phyloP scores from a whole-genome alignment of 2,329 filamentous ascomycete genomes.

The Aotearoamyces nothofagi region DNA sequence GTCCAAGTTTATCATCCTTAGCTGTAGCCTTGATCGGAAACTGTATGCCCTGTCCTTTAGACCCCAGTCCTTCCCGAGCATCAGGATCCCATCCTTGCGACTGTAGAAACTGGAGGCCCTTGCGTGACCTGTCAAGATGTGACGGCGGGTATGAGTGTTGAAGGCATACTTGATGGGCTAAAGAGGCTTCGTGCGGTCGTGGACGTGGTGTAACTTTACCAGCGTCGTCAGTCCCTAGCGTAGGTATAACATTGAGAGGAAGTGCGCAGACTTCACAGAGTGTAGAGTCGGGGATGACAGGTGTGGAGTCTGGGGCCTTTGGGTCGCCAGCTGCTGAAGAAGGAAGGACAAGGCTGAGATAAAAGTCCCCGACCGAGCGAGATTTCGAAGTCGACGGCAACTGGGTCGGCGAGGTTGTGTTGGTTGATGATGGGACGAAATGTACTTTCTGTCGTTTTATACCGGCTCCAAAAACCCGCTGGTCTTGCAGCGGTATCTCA shows the following conservation, averaged over 20 bases:
- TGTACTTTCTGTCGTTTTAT: conserved; percentile 43
- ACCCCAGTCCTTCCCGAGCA: conserved; percentile 55
- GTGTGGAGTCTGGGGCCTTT: not conserved
- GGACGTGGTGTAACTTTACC: conserved; percentile 11
- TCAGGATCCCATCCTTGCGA: conserved; percentile 65
- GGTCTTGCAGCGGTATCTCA: conserved; percentile 39
- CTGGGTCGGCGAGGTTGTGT: conserved; percentile 9
- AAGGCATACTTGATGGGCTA: conserved; percentile 58
- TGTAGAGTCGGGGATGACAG: conserved; percentile 3
- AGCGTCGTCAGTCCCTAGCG: conserved; percentile 7
- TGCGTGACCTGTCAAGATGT: conserved; percentile 51
- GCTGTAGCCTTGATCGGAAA: conserved; percentile 55
- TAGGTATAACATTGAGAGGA: conserved; percentile 33
- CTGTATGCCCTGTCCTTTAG: conserved; percentile 50
- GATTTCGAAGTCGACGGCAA: conserved; percentile 17
- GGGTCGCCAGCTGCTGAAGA: not conserved
- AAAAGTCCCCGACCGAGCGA: conserved; percentile 37
- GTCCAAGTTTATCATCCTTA: conserved; percentile 62
- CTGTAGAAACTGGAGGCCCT: conserved; percentile 51
- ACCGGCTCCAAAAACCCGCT: conserved; percentile 45
- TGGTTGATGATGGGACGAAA: conserved; percentile 29
- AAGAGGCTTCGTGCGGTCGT: conserved; percentile 41
- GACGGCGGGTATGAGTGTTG: conserved; percentile 59
- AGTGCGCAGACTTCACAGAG: conserved; percentile 45
- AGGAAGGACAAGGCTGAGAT: conserved; percentile 48